These are phyloP conservation scores for Quercus suber DNA, from an alignment of 306 rosid species.

Conservation along the genomic window DNA sequence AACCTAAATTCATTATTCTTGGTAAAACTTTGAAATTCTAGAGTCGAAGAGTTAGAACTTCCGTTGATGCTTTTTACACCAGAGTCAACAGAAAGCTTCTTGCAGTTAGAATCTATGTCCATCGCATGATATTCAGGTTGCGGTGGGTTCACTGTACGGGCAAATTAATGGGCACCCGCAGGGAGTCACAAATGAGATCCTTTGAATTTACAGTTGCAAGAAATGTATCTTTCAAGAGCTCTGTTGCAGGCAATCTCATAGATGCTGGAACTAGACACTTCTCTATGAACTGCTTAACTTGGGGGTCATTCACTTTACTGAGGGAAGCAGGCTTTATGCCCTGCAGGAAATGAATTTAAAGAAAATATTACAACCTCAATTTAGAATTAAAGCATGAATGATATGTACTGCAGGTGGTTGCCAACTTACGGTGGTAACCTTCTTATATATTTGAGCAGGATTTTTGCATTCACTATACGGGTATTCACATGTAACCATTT, in stretches of 20 bases:
- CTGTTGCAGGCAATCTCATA: constrained; percentile 62
- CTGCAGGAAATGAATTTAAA: constrained; percentile 34
- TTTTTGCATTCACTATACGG: constrained; percentile 90
- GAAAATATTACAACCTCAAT: not conserved
- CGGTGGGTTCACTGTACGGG: constrained; percentile 31
- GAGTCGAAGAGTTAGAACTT: constrained; percentile 34
- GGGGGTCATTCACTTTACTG: constrained; percentile 56
- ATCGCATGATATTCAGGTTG: constrained; percentile 43
- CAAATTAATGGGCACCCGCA: constrained; percentile 18
- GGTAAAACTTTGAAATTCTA: constrained; percentile 42
- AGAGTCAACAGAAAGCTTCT: constrained; percentile 38
- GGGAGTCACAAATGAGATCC: constrained; percentile 23
- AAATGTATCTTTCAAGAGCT: constrained; percentile 83
- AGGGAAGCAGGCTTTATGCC: constrained; percentile 89
- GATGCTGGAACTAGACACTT: constrained; percentile 83
- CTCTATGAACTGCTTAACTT: constrained; percentile 78
- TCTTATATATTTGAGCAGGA: constrained; percentile 85
- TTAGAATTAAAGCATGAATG: constrained; percentile 2
- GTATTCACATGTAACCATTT: constrained; percentile 86
- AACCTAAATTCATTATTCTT: constrained; percentile 52
- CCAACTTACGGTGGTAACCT: constrained; percentile 82
- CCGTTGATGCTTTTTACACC: constrained; percentile 26
- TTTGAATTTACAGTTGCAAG: constrained; percentile 50
- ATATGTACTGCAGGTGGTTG: not conserved
- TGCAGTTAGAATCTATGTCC: constrained; percentile 56